Base-by-base conservation (phyloP, 441 rosid species). In the Biscutella auriculata region DNA sequence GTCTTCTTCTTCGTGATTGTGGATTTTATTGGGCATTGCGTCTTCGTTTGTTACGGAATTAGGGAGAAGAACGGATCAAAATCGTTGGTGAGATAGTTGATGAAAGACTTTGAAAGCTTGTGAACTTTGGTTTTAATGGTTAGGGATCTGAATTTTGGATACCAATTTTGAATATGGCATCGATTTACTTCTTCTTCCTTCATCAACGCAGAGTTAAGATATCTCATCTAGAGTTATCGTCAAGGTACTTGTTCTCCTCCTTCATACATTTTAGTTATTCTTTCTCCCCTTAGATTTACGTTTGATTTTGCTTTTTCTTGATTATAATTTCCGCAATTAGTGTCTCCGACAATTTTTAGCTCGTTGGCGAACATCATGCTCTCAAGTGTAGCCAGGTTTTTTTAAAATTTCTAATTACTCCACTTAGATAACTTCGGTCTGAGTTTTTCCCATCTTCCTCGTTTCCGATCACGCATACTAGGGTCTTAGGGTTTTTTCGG, bases 331-430 rank as follows among this genome's bases (percentile, higher is more conserved):
- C n/a, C n/a, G n/a, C n/a, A n/a, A n/a, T n/a, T n/a, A n/a, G n/a
- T 64, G 97, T 93, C 79, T 78, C 84, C 56, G 97, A 97, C 6
- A 87, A 73, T 17, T 87, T 93, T 49, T 84, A 93, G 81, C 95
- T 93, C 65, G 71, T 86, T 56, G 97, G 96, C 37, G 97, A 93
- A 66, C 90, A 85, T 58, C 93, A 89, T 66, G 85, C 93, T 12
- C 98, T 93, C 73, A 89, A 83, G 85, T 89, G 87, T 65, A 89
- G 97, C 69, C 94, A 89, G 97, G 97, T 85, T 53, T 27, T 55
- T 14, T 5, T 1, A 3, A 5, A 3, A 5, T 0, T 29, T 30
- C 30, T n/a, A 2, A 17, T 39, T 19, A 6, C 30, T 28, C 33
- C 4, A 1, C 13, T 40, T 21, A 51, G 15, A 6, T 30, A 1